phyloP scores from a whole-genome alignment of 345 rosid species.

The Combretum micranthum region DNA sequence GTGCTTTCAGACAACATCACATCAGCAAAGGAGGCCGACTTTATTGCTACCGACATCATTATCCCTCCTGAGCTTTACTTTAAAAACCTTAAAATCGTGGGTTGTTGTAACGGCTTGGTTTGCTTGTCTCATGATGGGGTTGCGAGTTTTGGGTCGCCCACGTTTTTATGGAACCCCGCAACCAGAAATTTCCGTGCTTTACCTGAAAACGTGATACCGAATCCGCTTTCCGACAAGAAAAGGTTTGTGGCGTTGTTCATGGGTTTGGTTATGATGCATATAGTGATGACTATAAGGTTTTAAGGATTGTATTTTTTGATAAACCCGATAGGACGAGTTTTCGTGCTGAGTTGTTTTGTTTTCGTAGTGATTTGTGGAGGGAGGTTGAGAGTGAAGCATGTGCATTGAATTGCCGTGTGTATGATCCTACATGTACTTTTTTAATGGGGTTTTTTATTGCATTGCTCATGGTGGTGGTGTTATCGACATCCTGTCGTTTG shows the following conservation, averaged over 20 bases:
- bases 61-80: background rate
- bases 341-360: background rate
- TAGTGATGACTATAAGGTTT: no score
- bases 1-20: no score
- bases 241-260: no score
- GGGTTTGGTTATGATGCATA: no score
- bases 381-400: background rate
- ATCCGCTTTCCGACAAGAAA: background rate
- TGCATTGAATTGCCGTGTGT: background rate
- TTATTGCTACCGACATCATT: no score
- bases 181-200: background rate
- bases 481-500: background rate
- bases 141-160: background rate
- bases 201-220: background rate
- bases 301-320: background rate
- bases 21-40: no score
- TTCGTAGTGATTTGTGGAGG: background rate
- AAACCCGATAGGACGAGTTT: background rate
- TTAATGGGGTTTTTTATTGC: background rate
- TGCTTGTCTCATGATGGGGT: conserved; percentile 1
- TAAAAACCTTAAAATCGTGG: background rate
- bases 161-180: conserved; percentile 1
- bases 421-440: background rate
- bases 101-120: conserved; percentile 1
- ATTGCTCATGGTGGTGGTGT: conserved; percentile 3